Evolutionary conservation across 2,329 filamentous ascomycete species (phyloP), one percentile per base, ranked within the genome.

Genomic region (Cadophora sp.): DNA sequence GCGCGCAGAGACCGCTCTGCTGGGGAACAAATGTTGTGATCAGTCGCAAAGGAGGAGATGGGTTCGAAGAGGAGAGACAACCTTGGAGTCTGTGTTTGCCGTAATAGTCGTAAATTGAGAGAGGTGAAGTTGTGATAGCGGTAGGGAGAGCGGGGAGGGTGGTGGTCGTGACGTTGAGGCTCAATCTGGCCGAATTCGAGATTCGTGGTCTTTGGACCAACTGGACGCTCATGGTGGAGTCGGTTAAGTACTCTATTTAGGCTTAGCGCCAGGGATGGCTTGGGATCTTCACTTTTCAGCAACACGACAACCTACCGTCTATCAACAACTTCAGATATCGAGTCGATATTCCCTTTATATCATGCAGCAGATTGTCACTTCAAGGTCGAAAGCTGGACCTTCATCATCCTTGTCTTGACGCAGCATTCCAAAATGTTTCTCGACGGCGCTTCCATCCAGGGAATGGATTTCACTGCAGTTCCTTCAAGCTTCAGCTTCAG

Each of bases 201-300:
- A 71, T 69, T 73, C 71, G 69, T 73, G 71, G 70, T 73, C 70
- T 72, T 68, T 71, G 66, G 43, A 4, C 9, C 58, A 70, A 48
- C 71, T 73, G 34, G 62, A 60, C 3, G 37, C 24, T 46, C 31
- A 48, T 34, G 12, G 68, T 65, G 67, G 62, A 66, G 43, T 62
- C 48, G 56, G 34, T 51, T 56, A 64, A 56, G 31, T 40, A 16
- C 9, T 16, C 50, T 50, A 22, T 29, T 64, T 37, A 22, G 62
- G 62, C 19, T 58, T 64, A 64, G 62, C 34, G 60, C 46, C 5
- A 22, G n/a, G 16, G 14, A 31, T 26, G 24, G 37, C 58, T 48
- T 34, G 34, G 58, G 19, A 24, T 46, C 43, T 46, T 46, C 43
- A 22, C 6, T 43, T 43, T 40, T 40, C 37, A 11, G 14, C 37